These are phyloP conservation scores for Metschnikowia noctiluminum DNA, from an alignment of 805 yeast genomes.

Conservation along the genomic window DNA sequence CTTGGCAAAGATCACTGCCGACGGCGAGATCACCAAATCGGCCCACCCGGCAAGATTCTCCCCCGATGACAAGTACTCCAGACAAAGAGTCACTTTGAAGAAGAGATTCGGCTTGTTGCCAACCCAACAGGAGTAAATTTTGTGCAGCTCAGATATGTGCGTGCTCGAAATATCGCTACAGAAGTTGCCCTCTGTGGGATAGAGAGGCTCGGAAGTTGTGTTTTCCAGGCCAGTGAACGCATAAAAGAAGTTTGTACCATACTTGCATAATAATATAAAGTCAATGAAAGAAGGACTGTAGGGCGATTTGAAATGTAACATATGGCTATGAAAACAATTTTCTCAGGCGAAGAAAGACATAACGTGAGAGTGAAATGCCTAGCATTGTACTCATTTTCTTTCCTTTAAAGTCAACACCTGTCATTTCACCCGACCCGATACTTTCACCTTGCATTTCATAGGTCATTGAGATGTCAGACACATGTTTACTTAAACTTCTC, in stretches of 20 bases:
- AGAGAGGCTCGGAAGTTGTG: not conserved
- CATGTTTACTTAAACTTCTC: no score
- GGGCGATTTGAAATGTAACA: no score
- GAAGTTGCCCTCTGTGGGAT: not conserved
- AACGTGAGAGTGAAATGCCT: no score
- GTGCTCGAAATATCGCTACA: not conserved
- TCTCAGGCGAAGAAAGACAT: no score
- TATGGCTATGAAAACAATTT: no score
- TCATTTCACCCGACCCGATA: no score
- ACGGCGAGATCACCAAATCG: constrained; percentile 94
- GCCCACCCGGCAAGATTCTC: constrained; percentile 99
- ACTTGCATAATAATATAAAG: constrained; percentile 8
- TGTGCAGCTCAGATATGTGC: not conserved
- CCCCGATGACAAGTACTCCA: constrained; percentile 98
- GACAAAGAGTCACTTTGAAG: constrained; percentile 97
- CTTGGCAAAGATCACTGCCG: constrained; percentile 71
- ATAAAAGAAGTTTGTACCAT: constrained; percentile 6
- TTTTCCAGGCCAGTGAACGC: not conserved
- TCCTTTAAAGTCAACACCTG: no score
- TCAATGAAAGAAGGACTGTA: not conserved
- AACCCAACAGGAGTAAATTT: constrained; percentile 46
- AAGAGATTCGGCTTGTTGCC: constrained; percentile 89
- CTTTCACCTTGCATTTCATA: no score
- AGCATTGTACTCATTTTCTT: no score
- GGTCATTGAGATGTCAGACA: no score